A percentile compares a stretch with the other conserved stretches of the same genome.
These are phyloP conservation scores for Nephelium lappaceum DNA, from an alignment of 345 rosid genomes.

Conservation along the genomic window DNA sequence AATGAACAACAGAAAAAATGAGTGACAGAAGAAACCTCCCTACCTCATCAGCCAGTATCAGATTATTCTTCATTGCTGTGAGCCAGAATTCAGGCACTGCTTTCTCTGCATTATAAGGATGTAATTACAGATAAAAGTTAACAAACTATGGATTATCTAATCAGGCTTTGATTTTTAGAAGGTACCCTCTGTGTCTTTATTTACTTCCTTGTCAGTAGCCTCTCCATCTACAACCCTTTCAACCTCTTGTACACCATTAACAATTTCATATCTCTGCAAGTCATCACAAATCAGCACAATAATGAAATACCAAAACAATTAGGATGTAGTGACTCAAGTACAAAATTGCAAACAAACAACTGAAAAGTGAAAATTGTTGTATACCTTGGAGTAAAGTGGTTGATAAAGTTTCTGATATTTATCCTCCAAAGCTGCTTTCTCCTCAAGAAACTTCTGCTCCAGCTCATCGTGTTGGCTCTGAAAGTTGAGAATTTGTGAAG, in stretches of 20 bases:
- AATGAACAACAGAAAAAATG: not conserved
- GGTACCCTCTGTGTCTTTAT: conserved; percentile 61
- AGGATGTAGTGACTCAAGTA: not conserved
- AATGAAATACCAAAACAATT: no score
- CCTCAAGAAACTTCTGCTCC: conserved; percentile 85
- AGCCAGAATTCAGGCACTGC: conserved; percentile 98
- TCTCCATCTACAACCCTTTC: conserved; percentile 55
- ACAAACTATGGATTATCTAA: conserved; percentile 14
- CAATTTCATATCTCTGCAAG: conserved; percentile 77
- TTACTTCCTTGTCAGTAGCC: conserved; percentile 52
- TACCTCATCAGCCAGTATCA: conserved; percentile 81
- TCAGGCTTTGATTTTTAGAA: not conserved
- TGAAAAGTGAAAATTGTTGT: not conserved
- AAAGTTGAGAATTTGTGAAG: not conserved
- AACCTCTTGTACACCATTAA: conserved; percentile 71
- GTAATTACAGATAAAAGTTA: not conserved
- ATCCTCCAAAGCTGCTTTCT: conserved; percentile 85
- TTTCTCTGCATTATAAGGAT: conserved; percentile 51
- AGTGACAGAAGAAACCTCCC: not conserved
- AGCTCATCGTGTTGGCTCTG: conserved; percentile 83
- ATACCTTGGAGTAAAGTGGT: conserved; percentile 79
- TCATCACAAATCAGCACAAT: not conserved
- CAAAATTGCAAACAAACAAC: no score
- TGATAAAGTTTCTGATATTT: conserved; percentile 82
- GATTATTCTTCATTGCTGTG: conserved; percentile 90